Evolutionary conservation across 805 yeast genomes (phyloP).

Genomic region (Teunomyces aglyptinius): DNA sequence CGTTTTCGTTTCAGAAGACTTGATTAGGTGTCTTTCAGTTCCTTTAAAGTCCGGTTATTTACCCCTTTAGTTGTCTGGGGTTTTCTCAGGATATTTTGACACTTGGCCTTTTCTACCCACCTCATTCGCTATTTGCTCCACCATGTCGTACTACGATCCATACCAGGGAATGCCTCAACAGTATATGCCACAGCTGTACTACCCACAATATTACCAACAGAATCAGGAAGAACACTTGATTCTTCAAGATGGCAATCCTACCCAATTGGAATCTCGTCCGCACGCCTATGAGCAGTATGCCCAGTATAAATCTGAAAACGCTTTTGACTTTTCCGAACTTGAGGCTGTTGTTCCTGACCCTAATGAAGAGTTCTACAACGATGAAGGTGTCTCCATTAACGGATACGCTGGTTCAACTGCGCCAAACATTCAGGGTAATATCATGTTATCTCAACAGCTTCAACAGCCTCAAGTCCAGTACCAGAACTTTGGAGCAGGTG

Average conservation of each 20-base stretch:
- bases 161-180: constrained; percentile 40
- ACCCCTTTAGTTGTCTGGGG: background rate
- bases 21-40: constrained; percentile 2
- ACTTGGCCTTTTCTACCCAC: background rate
- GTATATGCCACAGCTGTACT: constrained; percentile 34
- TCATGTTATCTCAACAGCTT: constrained; percentile 8
- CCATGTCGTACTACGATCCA: constrained; percentile 43
- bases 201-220: constrained; percentile 28
- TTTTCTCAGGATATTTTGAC: constrained; percentile 3
- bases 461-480: constrained; percentile 5
- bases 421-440: background rate
- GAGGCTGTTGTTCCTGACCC: constrained; percentile 8
- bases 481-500: background rate
- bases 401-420: constrained; percentile 11
- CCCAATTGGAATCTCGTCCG: constrained; percentile 16
- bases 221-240: constrained; percentile 6
- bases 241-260: constrained; percentile 5
- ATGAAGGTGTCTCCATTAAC: constrained; percentile 13
- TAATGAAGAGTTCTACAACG: constrained; percentile 21
- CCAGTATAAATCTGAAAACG: constrained; percentile 18
- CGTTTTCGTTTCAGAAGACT: background rate
- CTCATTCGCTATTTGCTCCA: background rate
- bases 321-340: constrained; percentile 12
- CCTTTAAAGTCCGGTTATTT: background rate
- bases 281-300: constrained; percentile 19